Conservation (phyloP, 1,139 yeast species). For the Yamadazyma diddensiae region DNA sequence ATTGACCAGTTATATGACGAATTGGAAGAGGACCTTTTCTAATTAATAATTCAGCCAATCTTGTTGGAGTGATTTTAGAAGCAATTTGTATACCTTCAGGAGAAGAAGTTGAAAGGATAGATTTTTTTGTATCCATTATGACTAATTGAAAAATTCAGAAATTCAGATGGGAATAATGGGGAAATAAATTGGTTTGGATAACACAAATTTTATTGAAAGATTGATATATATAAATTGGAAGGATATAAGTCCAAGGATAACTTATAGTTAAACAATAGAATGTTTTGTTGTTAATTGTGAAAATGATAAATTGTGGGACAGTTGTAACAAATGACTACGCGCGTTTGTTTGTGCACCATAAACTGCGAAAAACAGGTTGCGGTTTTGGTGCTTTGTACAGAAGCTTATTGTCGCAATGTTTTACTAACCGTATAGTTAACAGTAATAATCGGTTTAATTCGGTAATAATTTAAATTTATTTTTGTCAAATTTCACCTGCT, state of each 20-base stretch:
- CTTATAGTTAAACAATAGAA: background rate
- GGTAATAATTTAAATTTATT: too few species aligned
- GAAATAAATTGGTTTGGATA: too few species aligned
- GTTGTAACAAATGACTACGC: conserved; percentile 15
- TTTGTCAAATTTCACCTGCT: too few species aligned
- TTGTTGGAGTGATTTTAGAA: conserved; percentile 75
- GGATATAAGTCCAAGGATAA: too few species aligned
- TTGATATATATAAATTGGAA: too few species aligned
- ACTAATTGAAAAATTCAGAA: too few species aligned
- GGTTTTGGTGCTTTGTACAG: background rate
- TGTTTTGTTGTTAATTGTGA: background rate
- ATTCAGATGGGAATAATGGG: too few species aligned
- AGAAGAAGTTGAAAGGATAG: conserved; percentile 74
- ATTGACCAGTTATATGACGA: conserved; percentile 79
- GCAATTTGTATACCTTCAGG: conserved; percentile 91
- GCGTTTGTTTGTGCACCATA: conserved; percentile 4
- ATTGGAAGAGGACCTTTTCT: conserved; percentile 87
- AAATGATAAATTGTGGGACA: too few species aligned
- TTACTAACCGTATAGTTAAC: too few species aligned
- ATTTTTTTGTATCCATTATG: too few species aligned
- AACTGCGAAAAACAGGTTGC: background rate
- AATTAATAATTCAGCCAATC: conserved; percentile 66
- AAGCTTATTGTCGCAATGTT: background rate
- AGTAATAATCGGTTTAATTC: too few species aligned
- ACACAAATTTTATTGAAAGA: too few species aligned